Evolutionary conservation across 768 basidiomycete species (phyloP).

Genomic region (Lenzites betulinus): DNA sequence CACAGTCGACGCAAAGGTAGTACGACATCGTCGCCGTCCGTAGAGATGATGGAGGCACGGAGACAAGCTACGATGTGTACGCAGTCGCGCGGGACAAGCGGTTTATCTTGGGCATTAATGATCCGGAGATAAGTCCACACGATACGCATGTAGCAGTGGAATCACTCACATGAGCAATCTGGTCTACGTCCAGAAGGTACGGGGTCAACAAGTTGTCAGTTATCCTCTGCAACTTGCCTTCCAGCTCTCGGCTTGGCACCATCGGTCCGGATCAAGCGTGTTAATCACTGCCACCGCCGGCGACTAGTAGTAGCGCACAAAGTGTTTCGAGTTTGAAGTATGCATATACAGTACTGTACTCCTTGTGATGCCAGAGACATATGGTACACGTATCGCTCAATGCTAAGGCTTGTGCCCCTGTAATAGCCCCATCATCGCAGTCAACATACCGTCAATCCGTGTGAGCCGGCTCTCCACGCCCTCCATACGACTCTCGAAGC

Average conservation of each 20-base stretch:
- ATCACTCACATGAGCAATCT: slow-evolving; percentile 5
- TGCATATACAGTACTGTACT: no score
- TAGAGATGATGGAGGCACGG: no score
- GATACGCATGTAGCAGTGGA: slow-evolving; percentile 14
- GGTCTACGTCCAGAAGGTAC: not conserved
- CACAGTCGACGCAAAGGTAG: slow-evolving; percentile 85
- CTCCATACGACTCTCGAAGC: not conserved
- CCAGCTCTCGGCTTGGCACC: not conserved
- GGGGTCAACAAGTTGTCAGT: not conserved
- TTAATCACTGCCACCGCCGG: not conserved
- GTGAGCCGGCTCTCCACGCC: not conserved
- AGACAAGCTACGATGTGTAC: no score
- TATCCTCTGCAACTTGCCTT: not conserved
- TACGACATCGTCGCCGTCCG: slow-evolving; percentile 35
- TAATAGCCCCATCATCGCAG: not conserved
- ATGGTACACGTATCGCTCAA: no score
- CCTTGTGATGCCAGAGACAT: no score
- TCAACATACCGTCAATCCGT: slow-evolving; percentile 4
- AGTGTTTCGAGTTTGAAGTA: no score
- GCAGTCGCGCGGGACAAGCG: not conserved
- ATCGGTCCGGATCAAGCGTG: not conserved
- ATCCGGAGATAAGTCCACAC: slow-evolving; percentile 17
- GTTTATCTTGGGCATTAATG: slow-evolving; percentile 13
- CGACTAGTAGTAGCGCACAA: no score
- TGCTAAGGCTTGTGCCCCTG: not conserved